A percentile compares a stretch with the other conserved stretches of the same genome.
These are phyloP conservation scores for Pholiota adiposa DNA, from an alignment of 1,284 basidiomycete species.

Conservation along the genomic window DNA sequence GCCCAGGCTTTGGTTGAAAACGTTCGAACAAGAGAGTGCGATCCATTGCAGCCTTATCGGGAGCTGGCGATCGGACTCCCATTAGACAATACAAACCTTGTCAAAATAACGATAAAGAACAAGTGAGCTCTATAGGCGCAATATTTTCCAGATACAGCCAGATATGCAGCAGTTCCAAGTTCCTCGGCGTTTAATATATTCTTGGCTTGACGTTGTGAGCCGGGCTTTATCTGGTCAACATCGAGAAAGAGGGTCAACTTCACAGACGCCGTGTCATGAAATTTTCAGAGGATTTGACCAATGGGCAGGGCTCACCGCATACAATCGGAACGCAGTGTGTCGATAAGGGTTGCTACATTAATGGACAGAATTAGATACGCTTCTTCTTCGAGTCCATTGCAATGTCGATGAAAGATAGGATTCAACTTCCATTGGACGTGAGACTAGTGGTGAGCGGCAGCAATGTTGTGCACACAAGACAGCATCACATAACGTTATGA, in stretches of 20 bases:
- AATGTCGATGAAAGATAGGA: background rate
- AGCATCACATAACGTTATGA: background rate
- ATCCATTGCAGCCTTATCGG: slow-evolving; percentile 16
- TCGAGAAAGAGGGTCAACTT: background rate
- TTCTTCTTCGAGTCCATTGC: background rate
- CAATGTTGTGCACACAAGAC: slow-evolving; percentile 3
- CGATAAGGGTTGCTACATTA: slow-evolving; percentile 3
- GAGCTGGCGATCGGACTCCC: slow-evolving; percentile 14
- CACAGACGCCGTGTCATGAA: background rate
- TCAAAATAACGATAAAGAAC: slow-evolving; percentile 3
- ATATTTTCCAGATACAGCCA: background rate
- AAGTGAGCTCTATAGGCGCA: slow-evolving; percentile 1
- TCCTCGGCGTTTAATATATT: background rate
- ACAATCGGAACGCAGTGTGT: background rate
- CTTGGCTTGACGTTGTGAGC: background rate
- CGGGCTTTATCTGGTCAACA: background rate
- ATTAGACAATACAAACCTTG: slow-evolving; percentile 16
- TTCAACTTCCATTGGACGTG: slow-evolving; percentile 1
- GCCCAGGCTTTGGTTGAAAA: slow-evolving; percentile 16
- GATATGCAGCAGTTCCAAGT: background rate
- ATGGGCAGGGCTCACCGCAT: slow-evolving; percentile 14
- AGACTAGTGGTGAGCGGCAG: background rate
- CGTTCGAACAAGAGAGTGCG: slow-evolving; percentile 10
- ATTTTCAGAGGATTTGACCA: background rate
- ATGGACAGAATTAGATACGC: slow-evolving; percentile 2